These are phyloP conservation scores for Pulveroboletus ravenelii DNA, from an alignment of 768 basidiomycete genomes.

Conservation along the genomic window DNA sequence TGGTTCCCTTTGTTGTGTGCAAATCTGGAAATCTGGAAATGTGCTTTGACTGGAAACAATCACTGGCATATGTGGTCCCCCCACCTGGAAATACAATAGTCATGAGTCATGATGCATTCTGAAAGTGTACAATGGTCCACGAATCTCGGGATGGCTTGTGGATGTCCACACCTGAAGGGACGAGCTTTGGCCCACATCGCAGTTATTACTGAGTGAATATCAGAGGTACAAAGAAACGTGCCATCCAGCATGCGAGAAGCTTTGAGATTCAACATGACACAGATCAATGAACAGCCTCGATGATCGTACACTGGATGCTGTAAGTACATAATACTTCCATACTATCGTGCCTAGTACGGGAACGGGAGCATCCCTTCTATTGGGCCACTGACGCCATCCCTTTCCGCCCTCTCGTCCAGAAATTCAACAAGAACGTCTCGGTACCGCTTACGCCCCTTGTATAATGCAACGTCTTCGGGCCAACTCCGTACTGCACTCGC, in stretches of 20 bases:
- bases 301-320: neutral
- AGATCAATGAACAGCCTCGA: neutral
- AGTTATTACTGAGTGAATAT: neutral
- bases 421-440: conserved; percentile 22
- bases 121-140: neutral
- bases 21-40: conserved; percentile 4
- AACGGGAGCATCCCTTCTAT: conserved; percentile 12
- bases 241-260: neutral
- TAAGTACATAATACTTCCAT: neutral
- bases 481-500: conserved; percentile 65
- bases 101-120: neutral
- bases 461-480: conserved; percentile 53
- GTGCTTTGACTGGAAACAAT: conserved; percentile 16
- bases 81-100: conserved; percentile 6
- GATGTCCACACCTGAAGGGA: neutral
- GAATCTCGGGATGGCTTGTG: neutral
- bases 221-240: too few relatives aligned
- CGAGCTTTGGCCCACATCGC: conserved; percentile 1
- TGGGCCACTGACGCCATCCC: conserved; percentile 15
- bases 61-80: neutral
- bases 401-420: conserved; percentile 22
- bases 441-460: conserved; percentile 25
- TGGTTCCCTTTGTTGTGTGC: conserved; percentile 13
- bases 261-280: neutral
- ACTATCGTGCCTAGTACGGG: conserved; percentile 13